Base-by-base conservation (phyloP, 306 rosid species). In the Corylus heterophylla region DNA sequence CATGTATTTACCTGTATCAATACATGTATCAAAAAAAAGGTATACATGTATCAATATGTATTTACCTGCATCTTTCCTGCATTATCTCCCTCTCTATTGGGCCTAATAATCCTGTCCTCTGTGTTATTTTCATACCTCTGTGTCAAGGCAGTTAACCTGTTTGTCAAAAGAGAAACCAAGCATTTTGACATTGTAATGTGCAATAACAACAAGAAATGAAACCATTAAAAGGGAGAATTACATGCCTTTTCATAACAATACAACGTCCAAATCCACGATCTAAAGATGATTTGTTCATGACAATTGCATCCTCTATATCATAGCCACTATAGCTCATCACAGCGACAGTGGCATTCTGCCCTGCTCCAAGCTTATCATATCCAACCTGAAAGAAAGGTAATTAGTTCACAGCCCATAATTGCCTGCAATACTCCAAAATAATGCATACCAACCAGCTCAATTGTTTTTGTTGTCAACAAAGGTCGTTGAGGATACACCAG, bases 261-360 rank as follows among this genome's bases (percentile, higher is more conserved):
- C 98, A 94, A 71, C 98, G 98, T 64, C 98, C 98, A 91, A 94
- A 94, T n/a, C 98, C 98, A 47, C 97, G 97, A 83, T 92, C 98
- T 49, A 94, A 94, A 69, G 98, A 92, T 54, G 98, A 83, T 89
- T 92, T 94, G 83, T 94, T 94, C 98, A 94, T 94, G 81, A 94
- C 98, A 47, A 94, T 94, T 44, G 97, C 98, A 87, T 94, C 98
- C 88, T 94, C 98, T 72, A 94, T 94, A 76, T 94, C 98, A 85
- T 94, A 94, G 85, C 98, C 98, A 85, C 98, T 94, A 75, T 92
- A 94, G 80, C 98, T 94, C 97, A 94, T 94, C 70, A 94, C 98
- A 78, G 98, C 97, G 77, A 94, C 98, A 2, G 98, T 92, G 76
- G 98, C 98, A 82, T 94, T 94, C 79, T 94, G 98, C 58, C 98